These are phyloP conservation scores for Caryopteris hybrid DNA, from an alignment of 305 asterid species.

Conservation along the genomic window DNA sequence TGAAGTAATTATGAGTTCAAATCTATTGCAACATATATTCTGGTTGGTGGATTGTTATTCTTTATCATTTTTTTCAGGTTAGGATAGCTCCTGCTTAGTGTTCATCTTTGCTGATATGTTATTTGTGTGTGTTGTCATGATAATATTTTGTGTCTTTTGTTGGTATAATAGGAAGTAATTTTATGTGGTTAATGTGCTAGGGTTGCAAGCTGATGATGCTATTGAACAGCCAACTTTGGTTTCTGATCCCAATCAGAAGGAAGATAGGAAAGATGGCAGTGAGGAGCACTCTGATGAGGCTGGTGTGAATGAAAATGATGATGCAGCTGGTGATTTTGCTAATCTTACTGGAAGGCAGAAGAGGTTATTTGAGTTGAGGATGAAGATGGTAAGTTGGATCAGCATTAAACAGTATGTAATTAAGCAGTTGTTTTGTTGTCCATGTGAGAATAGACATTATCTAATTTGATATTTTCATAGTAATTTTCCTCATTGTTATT, in stretches of 20 bases:
- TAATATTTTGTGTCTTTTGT: background rate
- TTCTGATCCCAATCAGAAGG: constrained; percentile 27
- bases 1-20: background rate
- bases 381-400: constrained; percentile 63
- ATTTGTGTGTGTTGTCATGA: background rate
- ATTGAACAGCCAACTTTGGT: constrained; percentile 14
- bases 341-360: constrained; percentile 77
- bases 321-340: constrained; percentile 21
- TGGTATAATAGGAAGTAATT: background rate
- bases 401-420: background rate
- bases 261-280: constrained; percentile 22
- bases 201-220: constrained; percentile 20
- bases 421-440: background rate
- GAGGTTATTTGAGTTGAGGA: constrained; percentile 63
- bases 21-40: background rate
- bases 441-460: background rate
- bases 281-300: constrained; percentile 32
- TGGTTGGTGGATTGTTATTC: background rate
- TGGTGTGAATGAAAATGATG: constrained; percentile 30
- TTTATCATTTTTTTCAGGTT: background rate
- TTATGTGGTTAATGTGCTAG: background rate
- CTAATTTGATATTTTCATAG: background rate
- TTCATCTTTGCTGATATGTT: background rate
- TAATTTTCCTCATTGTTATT: background rate
- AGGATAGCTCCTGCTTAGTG: background rate